Conservation (phyloP, 441 rosid genomes). For the Eruca vesicaria region DNA sequence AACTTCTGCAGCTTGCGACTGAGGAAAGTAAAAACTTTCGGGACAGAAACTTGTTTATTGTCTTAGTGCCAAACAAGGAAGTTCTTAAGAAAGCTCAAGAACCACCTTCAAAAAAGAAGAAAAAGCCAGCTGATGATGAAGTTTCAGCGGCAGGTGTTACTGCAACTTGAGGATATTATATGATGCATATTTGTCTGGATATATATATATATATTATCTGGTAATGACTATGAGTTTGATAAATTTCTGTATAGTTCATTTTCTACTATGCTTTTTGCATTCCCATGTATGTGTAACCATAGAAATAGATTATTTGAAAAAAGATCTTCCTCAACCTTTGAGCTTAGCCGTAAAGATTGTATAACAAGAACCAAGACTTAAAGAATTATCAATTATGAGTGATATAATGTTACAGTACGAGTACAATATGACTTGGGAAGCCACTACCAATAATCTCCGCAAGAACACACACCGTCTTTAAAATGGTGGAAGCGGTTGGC, state of each 20-base stretch:
- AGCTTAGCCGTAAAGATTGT: neutral
- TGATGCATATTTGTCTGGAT: slow-evolving; percentile 17
- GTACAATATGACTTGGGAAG: neutral
- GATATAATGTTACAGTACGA: slow-evolving; percentile 21
- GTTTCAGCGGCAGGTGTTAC: slow-evolving; percentile 46
- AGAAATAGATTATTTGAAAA: slow-evolving; percentile 15
- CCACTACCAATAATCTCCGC: slow-evolving; percentile 74
- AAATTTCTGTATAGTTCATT: slow-evolving; percentile 22
- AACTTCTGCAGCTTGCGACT: slow-evolving; percentile 58
- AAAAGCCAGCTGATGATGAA: slow-evolving; percentile 50
- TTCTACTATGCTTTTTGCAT: slow-evolving; percentile 12
- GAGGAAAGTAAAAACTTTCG: slow-evolving; percentile 53
- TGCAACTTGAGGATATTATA: slow-evolving; percentile 9
- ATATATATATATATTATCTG: neutral
- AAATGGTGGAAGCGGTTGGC: slow-evolving; percentile 85
- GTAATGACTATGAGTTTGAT: slow-evolving; percentile 1
- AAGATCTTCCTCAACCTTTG: neutral
- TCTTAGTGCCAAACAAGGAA: slow-evolving; percentile 80
- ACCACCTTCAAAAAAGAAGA: slow-evolving; percentile 56
- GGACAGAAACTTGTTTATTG: slow-evolving; percentile 68
- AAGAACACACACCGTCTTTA: slow-evolving; percentile 69
- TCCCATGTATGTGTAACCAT: slow-evolving; percentile 20
- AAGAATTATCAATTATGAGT: slow-evolving; percentile 14
- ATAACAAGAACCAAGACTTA: neutral
- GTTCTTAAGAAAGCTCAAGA: slow-evolving; percentile 64